Evolutionary conservation across 441 rosid species (phyloP).

Genomic region (Euphorbia celastroides): DNA sequence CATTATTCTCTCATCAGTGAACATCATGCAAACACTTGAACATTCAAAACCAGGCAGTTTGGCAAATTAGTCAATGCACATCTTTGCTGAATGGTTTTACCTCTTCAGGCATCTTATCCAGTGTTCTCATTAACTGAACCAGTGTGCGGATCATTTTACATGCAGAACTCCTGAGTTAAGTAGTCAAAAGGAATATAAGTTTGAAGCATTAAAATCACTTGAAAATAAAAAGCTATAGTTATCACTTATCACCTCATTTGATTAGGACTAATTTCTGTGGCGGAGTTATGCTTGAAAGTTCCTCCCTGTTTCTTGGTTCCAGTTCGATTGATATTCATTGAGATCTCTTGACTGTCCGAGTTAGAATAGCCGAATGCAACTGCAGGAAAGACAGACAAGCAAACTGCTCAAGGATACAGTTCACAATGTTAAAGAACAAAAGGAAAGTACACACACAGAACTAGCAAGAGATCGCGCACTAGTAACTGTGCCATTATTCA

Average conservation of each 20-base stretch:
- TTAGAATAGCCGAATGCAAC: conserved; percentile 84
- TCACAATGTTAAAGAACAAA: not conserved
- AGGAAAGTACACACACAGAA: too few relatives aligned
- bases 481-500: not conserved
- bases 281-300: conserved; percentile 62
- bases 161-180: conserved; percentile 72
- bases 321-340: conserved; percentile 72
- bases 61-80: not conserved
- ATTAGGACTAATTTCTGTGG: conserved; percentile 73
- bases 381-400: conserved; percentile 32
- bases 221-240: conserved; percentile 1
- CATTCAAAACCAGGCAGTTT: not conserved
- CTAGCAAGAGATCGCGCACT: too few relatives aligned
- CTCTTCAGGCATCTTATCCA: conserved; percentile 93
- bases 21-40: not conserved
- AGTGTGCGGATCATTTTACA: conserved; percentile 95
- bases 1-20: conserved; percentile 12
- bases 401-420: not conserved
- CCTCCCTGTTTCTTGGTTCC: conserved; percentile 75
- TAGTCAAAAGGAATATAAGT: not conserved
- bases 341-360: conserved; percentile 77
- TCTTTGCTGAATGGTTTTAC: conserved; percentile 28
- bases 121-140: conserved; percentile 94
- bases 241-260: conserved; percentile 82
- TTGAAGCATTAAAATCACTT: not conserved